Base-by-base conservation (phyloP, 202 grass and related monocot species). In the Panicum virgatum region DNA sequence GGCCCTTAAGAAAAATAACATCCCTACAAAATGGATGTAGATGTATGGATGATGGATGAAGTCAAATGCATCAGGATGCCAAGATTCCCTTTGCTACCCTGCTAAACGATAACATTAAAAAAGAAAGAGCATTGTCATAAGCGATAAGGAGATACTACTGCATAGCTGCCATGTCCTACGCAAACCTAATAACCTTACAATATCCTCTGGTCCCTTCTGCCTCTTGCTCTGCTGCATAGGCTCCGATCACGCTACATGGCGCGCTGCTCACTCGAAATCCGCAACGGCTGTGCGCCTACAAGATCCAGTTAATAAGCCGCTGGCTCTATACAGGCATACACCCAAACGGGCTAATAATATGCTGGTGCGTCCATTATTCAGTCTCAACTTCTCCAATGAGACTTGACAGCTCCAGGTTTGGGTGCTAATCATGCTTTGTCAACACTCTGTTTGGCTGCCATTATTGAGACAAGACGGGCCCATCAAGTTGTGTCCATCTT, bases 381-480 rank as follows among this genome's bases (percentile, higher is more conserved):
- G 36, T 3, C 3, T 0, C 32, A 34, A 4, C 32, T 46, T 10
- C 19, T 37, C 67, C 73, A 48, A 5, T n/a, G 61, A 68, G 84
- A 66, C 77, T 67, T 75, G 84, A 65, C 48, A 86, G 39, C 68
- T 62, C 62, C 38, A 18, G 29, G 48, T 54, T 5, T 3, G 19
- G 5, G 71, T 27, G 13, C 19, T 79, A 79, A 73, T 56, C 36
- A 80, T 25, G 37, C 19, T 16, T 5, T 54, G 32, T 34, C 32
- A 86, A 80, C 69, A 79, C 44, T 18, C 39, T 57, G 47, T 26
- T 58, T 67, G 20, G 18, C 47, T 25, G 14, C 77, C 76, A 80
- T 86, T 67, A 60, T 60, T 58, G 61, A 86, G 39, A 81, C 37
- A 60, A 16, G 4, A 66, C 26, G 69, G 69, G 57, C 40, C n/a